Percentiles rank a stretch among this genome's conserved stretches.
Conservation (phyloP, 1,284 basidiomycete species). For the Malassezia globosa region DNA sequence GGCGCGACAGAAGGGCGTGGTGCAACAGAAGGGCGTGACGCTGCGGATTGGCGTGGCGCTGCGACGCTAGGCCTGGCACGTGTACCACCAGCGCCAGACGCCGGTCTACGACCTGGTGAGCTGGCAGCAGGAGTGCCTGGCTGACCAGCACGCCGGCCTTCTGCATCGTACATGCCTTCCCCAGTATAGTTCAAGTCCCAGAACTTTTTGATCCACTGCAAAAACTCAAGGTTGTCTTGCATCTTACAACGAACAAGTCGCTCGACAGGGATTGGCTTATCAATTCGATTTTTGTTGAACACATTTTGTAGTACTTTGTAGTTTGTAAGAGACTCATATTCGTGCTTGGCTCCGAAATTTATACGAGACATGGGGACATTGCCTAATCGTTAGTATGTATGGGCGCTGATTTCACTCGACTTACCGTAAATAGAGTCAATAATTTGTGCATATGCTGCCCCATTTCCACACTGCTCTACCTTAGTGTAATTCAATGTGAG, state of each 20-base stretch:
- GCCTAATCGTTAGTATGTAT: conserved; percentile 15
- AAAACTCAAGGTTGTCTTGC: conserved; percentile 98
- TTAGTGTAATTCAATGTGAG: conserved; percentile 83
- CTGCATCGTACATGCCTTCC: conserved; percentile 69
- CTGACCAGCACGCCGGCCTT: conserved; percentile 56
- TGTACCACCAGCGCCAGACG: conserved; percentile 7
- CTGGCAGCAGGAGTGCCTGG: conserved; percentile 17
- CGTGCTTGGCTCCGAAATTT: conserved; percentile 53
- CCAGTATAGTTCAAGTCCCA: conserved; percentile 89
- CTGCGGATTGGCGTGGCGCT: not conserved
- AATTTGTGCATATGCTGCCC: conserved; percentile 51
- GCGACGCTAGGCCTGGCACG: conserved; percentile 3
- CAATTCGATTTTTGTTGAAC: conserved; percentile 60
- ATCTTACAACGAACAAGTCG: conserved; percentile 94
- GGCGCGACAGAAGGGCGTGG: conserved; percentile 2
- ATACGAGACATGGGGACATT: conserved; percentile 41
- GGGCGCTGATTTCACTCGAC: too few relatives aligned
- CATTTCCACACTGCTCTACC: conserved; percentile 62
- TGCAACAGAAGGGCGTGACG: conserved; percentile 1
- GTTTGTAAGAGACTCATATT: conserved; percentile 90
- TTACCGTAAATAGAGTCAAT: conserved; percentile 82
- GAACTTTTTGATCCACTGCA: conserved; percentile 92
- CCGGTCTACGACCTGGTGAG: not conserved
- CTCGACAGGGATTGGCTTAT: conserved; percentile 93
- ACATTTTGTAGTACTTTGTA: conserved; percentile 74